Conservation (phyloP, 1,139 yeast genomes). For the Yamadazyma buinensis region DNA sequence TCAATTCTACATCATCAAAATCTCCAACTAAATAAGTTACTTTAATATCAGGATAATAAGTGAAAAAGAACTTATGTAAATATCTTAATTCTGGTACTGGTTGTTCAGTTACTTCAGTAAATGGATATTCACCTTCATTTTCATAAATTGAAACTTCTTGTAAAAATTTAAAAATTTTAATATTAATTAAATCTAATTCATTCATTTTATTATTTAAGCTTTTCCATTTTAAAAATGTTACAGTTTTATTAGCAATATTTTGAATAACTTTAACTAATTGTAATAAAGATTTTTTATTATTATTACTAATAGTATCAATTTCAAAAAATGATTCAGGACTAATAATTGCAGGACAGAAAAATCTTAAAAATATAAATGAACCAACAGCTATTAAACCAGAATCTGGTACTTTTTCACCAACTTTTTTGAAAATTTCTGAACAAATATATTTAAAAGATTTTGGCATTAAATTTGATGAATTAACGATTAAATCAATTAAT, state of each 20-base stretch:
- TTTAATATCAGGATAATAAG: slow-evolving; percentile 56
- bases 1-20: slow-evolving; percentile 8
- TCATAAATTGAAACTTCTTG: slow-evolving; percentile 17
- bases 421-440: slow-evolving; percentile 63
- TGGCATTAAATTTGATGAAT: slow-evolving; percentile 60
- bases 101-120: slow-evolving; percentile 18
- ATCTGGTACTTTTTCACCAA: slow-evolving; percentile 63
- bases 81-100: slow-evolving; percentile 51
- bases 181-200: slow-evolving; percentile 42
- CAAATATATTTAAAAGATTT: slow-evolving; percentile 72
- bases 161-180: slow-evolving; percentile 48
- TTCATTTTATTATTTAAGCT: slow-evolving; percentile 39
- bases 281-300: slow-evolving; percentile 69
- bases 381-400: slow-evolving; percentile 76
- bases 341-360: slow-evolving; percentile 87
- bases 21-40: slow-evolving; percentile 25
- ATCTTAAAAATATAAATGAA: slow-evolving; percentile 79
- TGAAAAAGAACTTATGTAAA: slow-evolving; percentile 64
- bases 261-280: slow-evolving; percentile 84
- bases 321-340: slow-evolving; percentile 69
- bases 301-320: slow-evolving; percentile 42
- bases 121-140: slow-evolving; percentile 24
- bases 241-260: slow-evolving; percentile 79
- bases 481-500: slow-evolving; percentile 59
- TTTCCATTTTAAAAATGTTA: slow-evolving; percentile 58